Base-by-base conservation (phyloP, 2,329 filamentous ascomycete species). In the Ilyonectria sp. region DNA sequence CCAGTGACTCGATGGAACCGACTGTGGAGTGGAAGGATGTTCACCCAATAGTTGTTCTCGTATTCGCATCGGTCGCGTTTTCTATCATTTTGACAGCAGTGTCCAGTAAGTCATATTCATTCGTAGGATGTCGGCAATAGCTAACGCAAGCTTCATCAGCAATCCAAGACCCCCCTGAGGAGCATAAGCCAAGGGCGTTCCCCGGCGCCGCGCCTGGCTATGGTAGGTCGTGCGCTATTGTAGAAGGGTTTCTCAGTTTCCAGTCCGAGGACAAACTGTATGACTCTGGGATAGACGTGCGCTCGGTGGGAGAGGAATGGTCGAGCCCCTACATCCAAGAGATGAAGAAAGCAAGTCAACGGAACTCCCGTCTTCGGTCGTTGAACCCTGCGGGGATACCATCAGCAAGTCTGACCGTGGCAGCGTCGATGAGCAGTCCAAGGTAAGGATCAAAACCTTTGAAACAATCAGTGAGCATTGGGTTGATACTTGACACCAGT, bases 1-100 rank as follows among this genome's bases (percentile, higher is more conserved):
- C n/a, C 6, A 55, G 52, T 7, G 37, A 65, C 7, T 9, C 23
- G 23, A 10, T 23, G 21, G 50, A 63, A 6, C 21, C 15, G 4
- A 17, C 60, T 4, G 40, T 33, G 13, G 33, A 54, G 8, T 52
- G 47, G 60, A 71, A 56, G 26, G 44, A 63, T 29, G 23, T 72
- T 7, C 40, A 71, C 9, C 69, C 73, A 2, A 69, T 59, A 9
- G 61, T 75, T 10, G 65, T 69, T 17, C 26, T 71, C 4, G 40
- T 73, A 1, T 23, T 75, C 9, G 69, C 71, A 13, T 75, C 74
- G 3, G 71, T 75, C 15, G 74, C 71, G 4, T 75, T 75, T 43
- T 71, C 72, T 2, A 46, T 73, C 40, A 58, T 68, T 3, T 44
- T 74, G 23, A 56, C 69, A 9, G 59, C 65, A 6, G 53, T 72